phyloP scores from a whole-genome alignment of 495 filamentous ascomycete species.

The Achaetomiella virescens region DNA sequence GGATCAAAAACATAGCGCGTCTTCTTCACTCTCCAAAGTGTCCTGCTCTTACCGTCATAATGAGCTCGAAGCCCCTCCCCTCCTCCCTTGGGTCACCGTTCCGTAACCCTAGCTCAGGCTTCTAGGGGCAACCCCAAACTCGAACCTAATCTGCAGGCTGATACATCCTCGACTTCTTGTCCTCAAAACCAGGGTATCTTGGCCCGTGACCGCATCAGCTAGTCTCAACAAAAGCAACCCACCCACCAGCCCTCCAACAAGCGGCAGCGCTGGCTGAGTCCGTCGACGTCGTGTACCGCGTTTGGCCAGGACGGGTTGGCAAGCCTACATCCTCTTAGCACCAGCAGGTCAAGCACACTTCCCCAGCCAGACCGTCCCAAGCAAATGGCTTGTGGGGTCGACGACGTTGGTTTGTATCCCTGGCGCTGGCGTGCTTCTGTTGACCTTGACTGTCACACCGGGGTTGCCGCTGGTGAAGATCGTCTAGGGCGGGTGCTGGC shows the following conservation, averaged over 20 bases:
- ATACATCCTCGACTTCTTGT: no score
- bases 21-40: no score
- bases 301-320: constrained; percentile 23
- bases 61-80: no score
- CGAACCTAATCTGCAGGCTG: no score
- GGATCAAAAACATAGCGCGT: no score
- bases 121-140: no score
- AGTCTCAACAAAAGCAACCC: no score
- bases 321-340: background rate
- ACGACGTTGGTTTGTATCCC: constrained; percentile 35
- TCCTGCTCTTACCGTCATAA: no score
- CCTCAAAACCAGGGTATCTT: no score
- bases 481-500: constrained; percentile 36
- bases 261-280: constrained; percentile 32
- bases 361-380: constrained; percentile 36
- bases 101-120: no score
- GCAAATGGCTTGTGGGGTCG: constrained; percentile 34
- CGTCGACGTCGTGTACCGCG: constrained; percentile 30
- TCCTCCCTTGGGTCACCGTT: no score
- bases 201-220: no score
- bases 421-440: constrained; percentile 20
- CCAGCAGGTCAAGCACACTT: constrained; percentile 16
- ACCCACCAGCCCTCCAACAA: constrained; percentile 37
- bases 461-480: constrained; percentile 28
- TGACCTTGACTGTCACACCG: constrained; percentile 32